A percentile compares a stretch with the other conserved stretches of the same genome.
Evolutionary conservation across 352 stramenopile genomes (phyloP).

Genomic region (Globisporangium rhizosaccharum): DNA sequence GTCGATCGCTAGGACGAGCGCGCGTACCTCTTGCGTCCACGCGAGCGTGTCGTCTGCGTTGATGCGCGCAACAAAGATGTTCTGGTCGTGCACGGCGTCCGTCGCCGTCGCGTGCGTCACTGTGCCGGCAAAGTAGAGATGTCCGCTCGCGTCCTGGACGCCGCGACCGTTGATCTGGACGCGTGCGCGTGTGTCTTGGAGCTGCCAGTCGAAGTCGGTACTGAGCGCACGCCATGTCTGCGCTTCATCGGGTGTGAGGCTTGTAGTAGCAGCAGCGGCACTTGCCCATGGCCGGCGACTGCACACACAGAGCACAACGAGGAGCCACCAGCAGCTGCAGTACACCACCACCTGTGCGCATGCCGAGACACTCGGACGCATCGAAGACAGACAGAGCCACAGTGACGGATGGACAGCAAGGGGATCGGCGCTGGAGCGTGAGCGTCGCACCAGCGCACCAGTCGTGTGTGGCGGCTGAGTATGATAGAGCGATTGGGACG

Average conservation of each 20-base stretch:
- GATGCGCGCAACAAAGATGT: conserved; percentile 51
- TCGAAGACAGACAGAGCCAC: background rate
- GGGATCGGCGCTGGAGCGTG: too few species aligned
- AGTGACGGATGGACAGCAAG: too few species aligned
- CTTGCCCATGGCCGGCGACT: background rate
- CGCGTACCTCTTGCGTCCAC: conserved; percentile 47
- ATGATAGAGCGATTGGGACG: too few species aligned
- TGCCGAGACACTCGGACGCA: background rate
- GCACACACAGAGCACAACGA: background rate
- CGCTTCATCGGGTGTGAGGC: conserved; percentile 25
- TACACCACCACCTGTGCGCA: too few species aligned
- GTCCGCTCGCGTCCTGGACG: conserved; percentile 27
- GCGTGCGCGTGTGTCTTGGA: conserved; percentile 22
- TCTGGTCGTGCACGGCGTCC: conserved; percentile 23
- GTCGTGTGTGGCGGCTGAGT: too few species aligned
- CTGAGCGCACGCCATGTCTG: conserved; percentile 37
- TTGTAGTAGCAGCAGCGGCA: background rate
- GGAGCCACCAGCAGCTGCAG: background rate
- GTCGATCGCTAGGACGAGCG: background rate
- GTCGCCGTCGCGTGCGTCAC: conserved; percentile 24
- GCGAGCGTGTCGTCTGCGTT: conserved; percentile 34
- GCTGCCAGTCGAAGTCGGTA: conserved; percentile 49
- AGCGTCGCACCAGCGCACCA: too few species aligned
- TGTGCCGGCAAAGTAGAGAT: conserved; percentile 58
- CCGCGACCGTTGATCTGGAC: conserved; percentile 38